Evolutionary conservation across 139 green algal species (phyloP).

Genomic region (Chlamydomonas applanata): DNA sequence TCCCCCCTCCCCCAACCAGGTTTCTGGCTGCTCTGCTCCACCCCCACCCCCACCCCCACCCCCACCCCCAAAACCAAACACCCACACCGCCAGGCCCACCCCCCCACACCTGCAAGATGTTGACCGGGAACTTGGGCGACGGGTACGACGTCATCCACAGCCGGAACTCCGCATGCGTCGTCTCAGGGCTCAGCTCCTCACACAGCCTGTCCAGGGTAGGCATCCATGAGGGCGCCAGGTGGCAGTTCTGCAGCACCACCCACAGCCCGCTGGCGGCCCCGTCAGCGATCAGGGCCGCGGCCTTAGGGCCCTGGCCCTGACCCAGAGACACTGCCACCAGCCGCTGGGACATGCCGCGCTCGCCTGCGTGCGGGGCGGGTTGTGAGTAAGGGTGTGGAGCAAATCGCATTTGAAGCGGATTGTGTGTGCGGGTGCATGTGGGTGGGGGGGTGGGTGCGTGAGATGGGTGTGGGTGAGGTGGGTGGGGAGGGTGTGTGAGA

Average conservation of each 20-base stretch:
- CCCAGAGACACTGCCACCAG: constrained; percentile 64
- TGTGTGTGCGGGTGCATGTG: no score
- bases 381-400: no score
- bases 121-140: constrained; percentile 66
- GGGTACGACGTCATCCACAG: constrained; percentile 76
- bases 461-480: no score
- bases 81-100: no score
- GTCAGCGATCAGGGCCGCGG: constrained; percentile 67
- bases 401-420: no score
- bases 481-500: no score
- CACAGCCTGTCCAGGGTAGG: constrained; percentile 67
- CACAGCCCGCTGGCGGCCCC: constrained; percentile 42
- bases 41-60: no score
- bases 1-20: no score
- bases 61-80: no score
- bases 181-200: constrained; percentile 64
- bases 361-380: constrained; percentile 26
- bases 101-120: constrained; percentile 76
- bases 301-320: constrained; percentile 76
- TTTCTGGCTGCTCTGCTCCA: no score
- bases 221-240: constrained; percentile 76
- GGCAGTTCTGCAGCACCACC: constrained; percentile 74
- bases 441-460: no score
- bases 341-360: constrained; percentile 49
- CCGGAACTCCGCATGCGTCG: constrained; percentile 58